Percentiles rank a stretch among this genome's conserved stretches.
phyloP scores from a whole-genome alignment of 2,329 filamentous ascomycete genomes.

The Cordyceps farinosa region DNA sequence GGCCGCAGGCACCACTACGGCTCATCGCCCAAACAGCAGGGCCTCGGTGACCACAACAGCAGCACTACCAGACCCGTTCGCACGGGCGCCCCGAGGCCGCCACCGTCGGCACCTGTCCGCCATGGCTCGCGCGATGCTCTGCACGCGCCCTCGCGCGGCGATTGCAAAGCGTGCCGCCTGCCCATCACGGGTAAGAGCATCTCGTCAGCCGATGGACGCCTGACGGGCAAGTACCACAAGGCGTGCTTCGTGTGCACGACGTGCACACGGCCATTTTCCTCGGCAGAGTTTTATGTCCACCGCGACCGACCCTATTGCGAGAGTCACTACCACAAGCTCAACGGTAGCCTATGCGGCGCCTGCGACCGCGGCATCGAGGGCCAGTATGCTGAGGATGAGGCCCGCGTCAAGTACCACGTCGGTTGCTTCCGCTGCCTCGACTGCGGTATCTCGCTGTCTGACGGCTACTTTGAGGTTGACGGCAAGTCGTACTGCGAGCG shows the following conservation, averaged over 20 bases:
- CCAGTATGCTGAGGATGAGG: conserved; percentile 82
- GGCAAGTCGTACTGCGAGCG: conserved; percentile 80
- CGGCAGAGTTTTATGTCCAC: conserved; percentile 88
- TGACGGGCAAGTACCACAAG: conserved; percentile 93
- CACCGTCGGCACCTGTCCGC: conserved; percentile 26
- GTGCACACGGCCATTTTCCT: conserved; percentile 76
- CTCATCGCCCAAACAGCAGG: conserved; percentile 15
- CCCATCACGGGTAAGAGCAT: conserved; percentile 87
- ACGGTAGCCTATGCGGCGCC: conserved; percentile 76
- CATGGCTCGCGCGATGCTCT: conserved; percentile 39
- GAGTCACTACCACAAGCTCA: conserved; percentile 87
- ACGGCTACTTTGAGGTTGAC: conserved; percentile 89
- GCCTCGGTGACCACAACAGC: conserved; percentile 5
- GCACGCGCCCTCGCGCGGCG: conserved; percentile 56
- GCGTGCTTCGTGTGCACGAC: conserved; percentile 89
- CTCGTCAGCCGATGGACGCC: conserved; percentile 84
- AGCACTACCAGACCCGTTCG: not conserved
- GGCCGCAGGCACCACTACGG: not conserved
- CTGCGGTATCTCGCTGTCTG: conserved; percentile 68
- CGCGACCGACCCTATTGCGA: conserved; percentile 86
- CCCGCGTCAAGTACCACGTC: conserved; percentile 76
- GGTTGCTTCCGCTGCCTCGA: conserved; percentile 81
- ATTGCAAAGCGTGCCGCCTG: conserved; percentile 77
- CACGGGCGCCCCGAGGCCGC: conserved; percentile 10
- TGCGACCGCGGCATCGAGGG: conserved; percentile 90